phyloP scores from a whole-genome alignment of 768 basidiomycete genomes.

The Dentipellis sp. region DNA sequence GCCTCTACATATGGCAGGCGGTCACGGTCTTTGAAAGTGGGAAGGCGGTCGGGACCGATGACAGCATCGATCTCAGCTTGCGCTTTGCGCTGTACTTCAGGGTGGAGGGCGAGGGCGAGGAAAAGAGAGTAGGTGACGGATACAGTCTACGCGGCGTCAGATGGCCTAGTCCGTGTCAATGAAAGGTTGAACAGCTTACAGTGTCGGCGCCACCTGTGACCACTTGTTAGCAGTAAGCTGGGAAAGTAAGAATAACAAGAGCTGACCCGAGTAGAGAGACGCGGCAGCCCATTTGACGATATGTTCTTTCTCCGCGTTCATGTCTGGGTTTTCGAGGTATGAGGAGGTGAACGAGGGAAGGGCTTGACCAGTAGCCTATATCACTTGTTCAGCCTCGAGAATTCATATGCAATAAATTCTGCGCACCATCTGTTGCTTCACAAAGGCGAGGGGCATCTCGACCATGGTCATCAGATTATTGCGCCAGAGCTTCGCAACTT shows the following conservation, averaged over 20 bases:
- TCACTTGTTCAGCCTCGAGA: neutral
- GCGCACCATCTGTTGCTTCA: constrained; percentile 10
- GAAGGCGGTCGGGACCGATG: constrained; percentile 13
- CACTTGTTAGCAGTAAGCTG: too few relatives aligned
- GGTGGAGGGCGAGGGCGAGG: constrained; percentile 19
- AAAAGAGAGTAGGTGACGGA: constrained; percentile 18
- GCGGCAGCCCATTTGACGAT: constrained; percentile 18
- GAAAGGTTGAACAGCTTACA: constrained; percentile 2
- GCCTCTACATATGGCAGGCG: constrained; percentile 16
- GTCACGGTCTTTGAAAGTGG: constrained; percentile 13
- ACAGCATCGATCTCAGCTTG: constrained; percentile 19
- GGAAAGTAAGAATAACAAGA: neutral
- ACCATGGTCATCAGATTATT: neutral
- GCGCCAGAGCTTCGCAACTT: neutral
- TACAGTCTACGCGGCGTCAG: constrained; percentile 9
- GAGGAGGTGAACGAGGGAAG: constrained; percentile 8
- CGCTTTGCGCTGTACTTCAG: constrained; percentile 12
- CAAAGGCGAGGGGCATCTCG: constrained; percentile 12
- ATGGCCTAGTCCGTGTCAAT: neutral
- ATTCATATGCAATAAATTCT: neutral
- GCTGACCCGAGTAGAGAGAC: constrained; percentile 11
- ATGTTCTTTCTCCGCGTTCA: constrained; percentile 5
- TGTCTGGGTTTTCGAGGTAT: constrained; percentile 5
- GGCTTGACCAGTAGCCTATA: constrained; percentile 11
- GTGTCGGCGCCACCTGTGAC: constrained; percentile 14